phyloP scores from a whole-genome alignment of 1,284 basidiomycete species.

The Boletus holoroseus region DNA sequence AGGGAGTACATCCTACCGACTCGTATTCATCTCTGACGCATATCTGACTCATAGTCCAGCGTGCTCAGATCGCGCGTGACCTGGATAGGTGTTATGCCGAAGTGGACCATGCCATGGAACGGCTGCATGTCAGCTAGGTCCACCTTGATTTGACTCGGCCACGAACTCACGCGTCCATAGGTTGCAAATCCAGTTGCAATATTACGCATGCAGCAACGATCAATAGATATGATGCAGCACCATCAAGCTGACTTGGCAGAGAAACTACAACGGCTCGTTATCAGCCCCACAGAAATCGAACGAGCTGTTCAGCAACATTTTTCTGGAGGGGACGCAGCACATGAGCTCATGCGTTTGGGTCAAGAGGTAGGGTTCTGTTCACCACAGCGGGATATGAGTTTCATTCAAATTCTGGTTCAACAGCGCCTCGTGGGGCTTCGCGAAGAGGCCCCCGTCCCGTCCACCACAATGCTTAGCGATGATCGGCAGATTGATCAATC shows the following conservation, averaged over 20 bases:
- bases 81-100: slow-evolving; percentile 41
- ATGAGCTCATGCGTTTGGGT: slow-evolving; percentile 46
- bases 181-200: slow-evolving; percentile 32
- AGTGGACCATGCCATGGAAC: slow-evolving; percentile 37
- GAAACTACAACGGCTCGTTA: slow-evolving; percentile 36
- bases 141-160: neutral
- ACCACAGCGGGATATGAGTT: neutral
- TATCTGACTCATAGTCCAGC: slow-evolving; percentile 37
- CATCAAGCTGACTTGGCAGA: slow-evolving; percentile 35
- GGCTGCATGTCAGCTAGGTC: slow-evolving; percentile 37
- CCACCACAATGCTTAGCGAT: slow-evolving; percentile 18
- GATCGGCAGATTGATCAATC: slow-evolving; percentile 24
- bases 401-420: slow-evolving; percentile 18
- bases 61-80: slow-evolving; percentile 40
- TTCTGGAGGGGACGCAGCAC: slow-evolving; percentile 39
- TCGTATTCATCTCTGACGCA: slow-evolving; percentile 4
- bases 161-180: slow-evolving; percentile 26
- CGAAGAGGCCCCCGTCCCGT: neutral
- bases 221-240: slow-evolving; percentile 32
- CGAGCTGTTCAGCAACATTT: slow-evolving; percentile 36
- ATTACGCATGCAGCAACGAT: slow-evolving; percentile 35
- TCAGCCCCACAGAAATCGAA: slow-evolving; percentile 35
- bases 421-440: slow-evolving; percentile 29
- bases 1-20: slow-evolving; percentile 11
- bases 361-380: slow-evolving; percentile 37